phyloP scores from a whole-genome alignment of 2,329 filamentous ascomycete species.

The Fusarium pseudonygamai region DNA sequence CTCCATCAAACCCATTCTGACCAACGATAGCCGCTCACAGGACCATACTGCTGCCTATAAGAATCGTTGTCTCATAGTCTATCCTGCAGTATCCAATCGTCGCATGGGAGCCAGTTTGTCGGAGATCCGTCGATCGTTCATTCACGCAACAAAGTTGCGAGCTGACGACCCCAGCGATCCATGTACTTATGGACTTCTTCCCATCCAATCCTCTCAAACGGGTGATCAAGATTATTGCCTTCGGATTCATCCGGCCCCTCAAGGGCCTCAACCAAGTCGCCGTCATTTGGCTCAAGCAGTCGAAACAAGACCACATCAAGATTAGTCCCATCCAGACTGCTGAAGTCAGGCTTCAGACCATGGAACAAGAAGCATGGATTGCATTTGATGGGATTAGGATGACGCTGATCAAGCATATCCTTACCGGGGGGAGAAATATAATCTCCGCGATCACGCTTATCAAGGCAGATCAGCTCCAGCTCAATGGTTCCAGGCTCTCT shows the following conservation, averaged over 20 bases:
- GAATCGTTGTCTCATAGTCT: too few species aligned
- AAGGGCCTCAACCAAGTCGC: too few species aligned
- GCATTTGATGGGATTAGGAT: not conserved
- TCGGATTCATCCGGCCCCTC: not conserved
- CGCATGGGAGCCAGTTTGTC: not conserved
- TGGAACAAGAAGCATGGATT: not conserved
- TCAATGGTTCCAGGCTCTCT: not conserved
- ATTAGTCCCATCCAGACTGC: not conserved
- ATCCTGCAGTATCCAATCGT: fast-evolving
- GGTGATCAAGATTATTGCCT: not conserved
- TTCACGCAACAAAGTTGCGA: not conserved
- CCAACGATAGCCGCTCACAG: too few species aligned
- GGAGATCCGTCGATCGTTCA: not conserved
- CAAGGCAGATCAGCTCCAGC: not conserved
- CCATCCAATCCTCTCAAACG: not conserved
- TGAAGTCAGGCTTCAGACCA: not conserved
- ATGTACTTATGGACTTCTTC: not conserved
- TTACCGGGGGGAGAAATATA: fast-evolving
- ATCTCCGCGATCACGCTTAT: not conserved
- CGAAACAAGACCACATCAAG: not conserved
- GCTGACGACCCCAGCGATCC: not conserved
- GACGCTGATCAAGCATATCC: not conserved
- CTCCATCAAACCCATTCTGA: not conserved
- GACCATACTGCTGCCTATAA: not conserved
- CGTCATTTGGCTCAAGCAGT: not conserved